A percentile compares a stretch with the other conserved stretches of the same genome.
Evolutionary conservation across 441 rosid genomes (phyloP).

Genomic region (Adansonia rubrostipa): DNA sequence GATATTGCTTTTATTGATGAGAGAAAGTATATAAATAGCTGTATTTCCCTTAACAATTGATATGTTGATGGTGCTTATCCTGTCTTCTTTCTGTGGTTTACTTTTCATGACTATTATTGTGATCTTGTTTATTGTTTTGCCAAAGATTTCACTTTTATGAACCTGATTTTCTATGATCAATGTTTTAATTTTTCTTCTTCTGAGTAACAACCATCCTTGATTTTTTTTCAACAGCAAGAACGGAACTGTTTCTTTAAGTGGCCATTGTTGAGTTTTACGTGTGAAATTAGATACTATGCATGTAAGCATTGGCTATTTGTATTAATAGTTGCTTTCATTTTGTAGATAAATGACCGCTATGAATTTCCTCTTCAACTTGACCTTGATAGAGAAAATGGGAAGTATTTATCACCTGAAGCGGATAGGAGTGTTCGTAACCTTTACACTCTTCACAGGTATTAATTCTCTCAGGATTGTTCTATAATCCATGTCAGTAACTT

Average conservation of each 20-base stretch:
- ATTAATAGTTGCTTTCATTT: slow-evolving; percentile 28
- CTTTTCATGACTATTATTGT: background rate
- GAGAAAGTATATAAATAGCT: background rate
- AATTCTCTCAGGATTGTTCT: background rate
- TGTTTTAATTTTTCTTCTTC: background rate
- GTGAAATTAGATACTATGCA: slow-evolving; percentile 14
- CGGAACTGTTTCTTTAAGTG: background rate
- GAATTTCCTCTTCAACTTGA: slow-evolving; percentile 96
- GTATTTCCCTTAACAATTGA: background rate
- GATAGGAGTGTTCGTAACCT: slow-evolving; percentile 88
- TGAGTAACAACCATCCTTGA: background rate
- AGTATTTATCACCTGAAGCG: slow-evolving; percentile 86
- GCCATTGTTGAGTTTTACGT: background rate
- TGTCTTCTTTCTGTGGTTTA: background rate
- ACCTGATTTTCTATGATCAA: background rate
- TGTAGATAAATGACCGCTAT: slow-evolving; percentile 90
- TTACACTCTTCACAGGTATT: slow-evolving; percentile 90
- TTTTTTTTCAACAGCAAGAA: background rate
- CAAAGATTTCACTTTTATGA: background rate
- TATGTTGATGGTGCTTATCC: background rate
- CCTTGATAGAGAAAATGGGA: slow-evolving; percentile 81
- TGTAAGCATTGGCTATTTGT: background rate
- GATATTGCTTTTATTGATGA: background rate
- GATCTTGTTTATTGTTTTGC: slow-evolving; percentile 2
- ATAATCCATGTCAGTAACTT: background rate